Conservation (phyloP, 73 alveolate species). For the Paramecium sexaurelia region DNA sequence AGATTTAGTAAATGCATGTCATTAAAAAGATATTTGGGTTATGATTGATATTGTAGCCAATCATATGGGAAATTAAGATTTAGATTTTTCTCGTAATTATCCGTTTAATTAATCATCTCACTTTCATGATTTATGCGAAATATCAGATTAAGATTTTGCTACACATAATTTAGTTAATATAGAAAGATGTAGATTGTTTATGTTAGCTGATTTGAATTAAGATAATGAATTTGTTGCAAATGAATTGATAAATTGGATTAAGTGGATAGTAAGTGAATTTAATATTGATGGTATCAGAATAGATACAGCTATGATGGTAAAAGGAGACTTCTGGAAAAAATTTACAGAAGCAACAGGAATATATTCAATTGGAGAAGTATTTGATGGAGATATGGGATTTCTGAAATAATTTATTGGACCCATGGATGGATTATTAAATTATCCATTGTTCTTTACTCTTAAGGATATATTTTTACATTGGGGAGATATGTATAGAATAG, state of each 20-base stretch:
- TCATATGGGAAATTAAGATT: slow-evolving; percentile 81
- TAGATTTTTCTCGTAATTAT: slow-evolving; percentile 74
- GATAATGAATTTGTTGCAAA: slow-evolving; percentile 84
- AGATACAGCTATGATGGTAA: slow-evolving; percentile 89
- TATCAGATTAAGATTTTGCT: slow-evolving; percentile 63
- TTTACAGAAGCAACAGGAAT: slow-evolving; percentile 85
- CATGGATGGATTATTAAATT: slow-evolving; percentile 90
- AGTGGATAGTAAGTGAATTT: slow-evolving; percentile 74
- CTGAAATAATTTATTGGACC: slow-evolving; percentile 82
- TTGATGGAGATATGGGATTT: slow-evolving; percentile 73
- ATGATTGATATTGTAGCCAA: slow-evolving; percentile 98
- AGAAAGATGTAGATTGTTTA: slow-evolving; percentile 93
- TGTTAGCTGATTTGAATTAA: slow-evolving; percentile 93
- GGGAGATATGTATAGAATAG: slow-evolving; percentile 71
- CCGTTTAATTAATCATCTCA: slow-evolving; percentile 93
- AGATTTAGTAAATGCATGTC: slow-evolving; percentile 85
- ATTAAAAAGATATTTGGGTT: slow-evolving; percentile 91
- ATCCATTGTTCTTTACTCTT: slow-evolving; percentile 87
- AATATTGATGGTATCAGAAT: slow-evolving; percentile 96
- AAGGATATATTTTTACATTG: slow-evolving; percentile 78
- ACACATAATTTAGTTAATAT: slow-evolving; percentile 71
- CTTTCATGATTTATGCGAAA: slow-evolving; percentile 88
- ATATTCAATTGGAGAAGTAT: slow-evolving; percentile 88
- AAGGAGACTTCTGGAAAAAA: slow-evolving; percentile 92
- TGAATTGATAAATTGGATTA: slow-evolving; percentile 85